These are phyloP conservation scores for Blastobotrys niveus DNA, from an alignment of 1,139 yeast genomes.

Conservation along the genomic window DNA sequence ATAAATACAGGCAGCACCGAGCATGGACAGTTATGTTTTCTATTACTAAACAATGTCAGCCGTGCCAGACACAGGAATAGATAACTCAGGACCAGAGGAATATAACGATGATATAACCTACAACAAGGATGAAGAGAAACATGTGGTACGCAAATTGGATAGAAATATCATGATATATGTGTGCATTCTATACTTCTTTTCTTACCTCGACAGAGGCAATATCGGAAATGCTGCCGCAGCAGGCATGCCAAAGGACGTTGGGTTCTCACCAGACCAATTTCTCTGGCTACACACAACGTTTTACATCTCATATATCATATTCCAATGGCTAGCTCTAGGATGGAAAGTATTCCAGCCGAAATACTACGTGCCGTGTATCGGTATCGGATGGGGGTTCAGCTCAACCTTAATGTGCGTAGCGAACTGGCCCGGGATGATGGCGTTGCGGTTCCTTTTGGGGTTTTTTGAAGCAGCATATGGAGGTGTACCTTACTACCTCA, in stretches of 20 bases:
- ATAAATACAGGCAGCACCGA: too few relatives aligned
- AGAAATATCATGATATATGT: background rate
- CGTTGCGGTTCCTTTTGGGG: background rate
- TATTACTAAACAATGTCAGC: too few relatives aligned
- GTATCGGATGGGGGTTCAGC: background rate
- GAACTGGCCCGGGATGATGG: background rate
- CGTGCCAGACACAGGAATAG: too few relatives aligned
- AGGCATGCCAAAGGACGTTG: slow-evolving; percentile 3
- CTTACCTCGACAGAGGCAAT: background rate
- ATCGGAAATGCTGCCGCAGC: slow-evolving; percentile 3
- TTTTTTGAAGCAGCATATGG: background rate
- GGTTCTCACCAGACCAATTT: background rate
- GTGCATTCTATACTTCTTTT: background rate
- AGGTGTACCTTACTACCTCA: background rate
- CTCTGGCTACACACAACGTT: background rate
- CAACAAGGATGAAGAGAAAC: background rate
- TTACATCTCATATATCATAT: background rate
- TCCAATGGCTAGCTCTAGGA: background rate
- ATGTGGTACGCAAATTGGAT: slow-evolving; percentile 1
- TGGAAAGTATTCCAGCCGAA: background rate
- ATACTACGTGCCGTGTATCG: background rate
- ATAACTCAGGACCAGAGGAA: too few relatives aligned
- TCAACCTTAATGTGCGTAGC: background rate
- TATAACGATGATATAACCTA: background rate
- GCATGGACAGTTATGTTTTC: too few relatives aligned